A percentile compares a stretch with the other conserved stretches of the same genome.
Conservation (phyloP, 371 early-diverging fungal genomes). For the Mortierella sp. region DNA sequence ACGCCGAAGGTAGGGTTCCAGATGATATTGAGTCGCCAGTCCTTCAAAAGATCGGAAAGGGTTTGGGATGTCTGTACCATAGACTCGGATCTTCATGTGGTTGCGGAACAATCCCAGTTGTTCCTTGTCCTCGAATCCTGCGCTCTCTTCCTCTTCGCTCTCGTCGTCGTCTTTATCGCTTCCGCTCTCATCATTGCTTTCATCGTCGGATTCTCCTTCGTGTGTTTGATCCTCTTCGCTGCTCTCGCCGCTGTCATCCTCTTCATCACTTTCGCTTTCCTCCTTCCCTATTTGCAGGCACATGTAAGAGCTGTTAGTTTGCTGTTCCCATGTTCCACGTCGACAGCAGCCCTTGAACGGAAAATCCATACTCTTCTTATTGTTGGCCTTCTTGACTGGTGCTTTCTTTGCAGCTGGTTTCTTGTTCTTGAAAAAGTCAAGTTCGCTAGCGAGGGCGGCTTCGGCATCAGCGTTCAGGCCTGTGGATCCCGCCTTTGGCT, state of each 20-base stretch:
- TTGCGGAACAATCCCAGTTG: constrained; percentile 67
- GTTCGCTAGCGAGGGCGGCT: constrained; percentile 54
- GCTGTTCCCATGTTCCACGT: too few relatives aligned
- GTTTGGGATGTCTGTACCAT: constrained; percentile 88
- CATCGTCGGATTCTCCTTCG: constrained; percentile 42
- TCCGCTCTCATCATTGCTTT: constrained; percentile 5
- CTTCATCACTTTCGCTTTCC: constrained; percentile 26
- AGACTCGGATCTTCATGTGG: constrained; percentile 79
- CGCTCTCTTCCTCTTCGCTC: constrained; percentile 43
- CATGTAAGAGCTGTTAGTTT: too few relatives aligned
- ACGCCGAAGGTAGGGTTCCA: constrained; percentile 72
- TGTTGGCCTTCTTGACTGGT: constrained; percentile 20
- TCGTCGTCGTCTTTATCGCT: constrained; percentile 28
- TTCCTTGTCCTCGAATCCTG: constrained; percentile 34
- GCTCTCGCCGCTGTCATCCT: constrained; percentile 47
- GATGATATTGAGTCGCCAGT: constrained; percentile 76
- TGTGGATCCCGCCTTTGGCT: constrained; percentile 40
- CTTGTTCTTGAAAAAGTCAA: constrained; percentile 64
- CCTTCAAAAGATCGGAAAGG: constrained; percentile 86
- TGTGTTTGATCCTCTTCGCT: constrained; percentile 50
- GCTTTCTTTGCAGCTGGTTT: constrained; percentile 37
- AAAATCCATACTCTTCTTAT: too few relatives aligned
- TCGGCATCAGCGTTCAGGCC: constrained; percentile 50
- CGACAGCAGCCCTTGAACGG: not conserved
- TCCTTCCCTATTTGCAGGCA: constrained; percentile 13